Conservation (phyloP, 768 basidiomycete species). For the Russula lepida region DNA sequence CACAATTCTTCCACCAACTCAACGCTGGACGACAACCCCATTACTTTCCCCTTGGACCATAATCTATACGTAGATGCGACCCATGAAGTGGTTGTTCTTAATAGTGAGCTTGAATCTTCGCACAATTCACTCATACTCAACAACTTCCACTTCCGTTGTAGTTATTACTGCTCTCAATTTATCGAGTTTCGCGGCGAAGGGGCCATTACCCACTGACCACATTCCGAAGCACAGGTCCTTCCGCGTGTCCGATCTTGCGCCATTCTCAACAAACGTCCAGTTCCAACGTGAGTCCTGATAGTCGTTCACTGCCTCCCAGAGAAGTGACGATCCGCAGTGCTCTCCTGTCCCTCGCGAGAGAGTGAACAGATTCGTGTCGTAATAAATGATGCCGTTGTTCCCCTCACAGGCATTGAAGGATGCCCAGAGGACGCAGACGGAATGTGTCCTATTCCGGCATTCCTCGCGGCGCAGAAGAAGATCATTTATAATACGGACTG, state of each 20-base stretch:
- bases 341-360: slow-evolving; percentile 24
- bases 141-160: slow-evolving; percentile 22
- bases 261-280: slow-evolving; percentile 84
- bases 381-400: slow-evolving; percentile 81
- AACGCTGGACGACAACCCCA: slow-evolving; percentile 60
- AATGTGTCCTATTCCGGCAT: slow-evolving; percentile 65
- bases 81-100: slow-evolving; percentile 87
- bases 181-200: slow-evolving; percentile 59
- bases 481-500: slow-evolving; percentile 63
- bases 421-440: slow-evolving; percentile 69
- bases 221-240: slow-evolving; percentile 60
- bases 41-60: slow-evolving; percentile 64
- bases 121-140: slow-evolving; percentile 5
- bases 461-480: slow-evolving; percentile 61
- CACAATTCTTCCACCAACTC: slow-evolving; percentile 83
- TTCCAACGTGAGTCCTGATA: slow-evolving; percentile 58
- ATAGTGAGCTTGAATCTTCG: slow-evolving; percentile 40
- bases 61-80: slow-evolving; percentile 82
- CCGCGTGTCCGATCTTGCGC: slow-evolving; percentile 67
- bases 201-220: slow-evolving; percentile 68
- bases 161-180: slow-evolving; percentile 83
- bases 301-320: not conserved
- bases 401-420: slow-evolving; percentile 67
- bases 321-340: slow-evolving; percentile 21
- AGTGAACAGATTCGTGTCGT: slow-evolving; percentile 68